These are phyloP conservation scores for Paraphoma chrysanthemicola DNA, from an alignment of 2,329 filamentous ascomycete species.

Conservation along the genomic window DNA sequence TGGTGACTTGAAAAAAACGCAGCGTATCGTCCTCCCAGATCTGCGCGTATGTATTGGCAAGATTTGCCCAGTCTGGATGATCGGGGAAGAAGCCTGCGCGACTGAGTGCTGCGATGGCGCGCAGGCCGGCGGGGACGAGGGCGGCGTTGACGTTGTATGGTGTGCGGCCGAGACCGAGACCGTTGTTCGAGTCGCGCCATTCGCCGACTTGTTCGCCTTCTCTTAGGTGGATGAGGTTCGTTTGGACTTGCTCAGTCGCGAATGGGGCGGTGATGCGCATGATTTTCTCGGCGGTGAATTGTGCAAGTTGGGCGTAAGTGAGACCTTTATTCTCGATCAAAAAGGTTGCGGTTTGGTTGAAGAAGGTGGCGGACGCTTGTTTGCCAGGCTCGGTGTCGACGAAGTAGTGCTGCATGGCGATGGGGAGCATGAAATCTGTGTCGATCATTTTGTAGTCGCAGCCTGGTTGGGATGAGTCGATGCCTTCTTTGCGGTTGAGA, in stretches of 20 bases:
- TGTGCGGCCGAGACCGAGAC: conserved; percentile 68
- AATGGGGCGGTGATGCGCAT: conserved; percentile 64
- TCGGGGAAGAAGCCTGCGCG: conserved; percentile 59
- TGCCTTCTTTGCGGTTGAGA: conserved; percentile 61
- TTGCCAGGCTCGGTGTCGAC: conserved; percentile 54
- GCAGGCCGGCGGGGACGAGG: conserved; percentile 66
- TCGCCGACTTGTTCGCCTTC: conserved; percentile 63
- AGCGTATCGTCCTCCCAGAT: conserved; percentile 69
- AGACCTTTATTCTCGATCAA: conserved; percentile 60
- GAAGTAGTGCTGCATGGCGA: conserved; percentile 67
- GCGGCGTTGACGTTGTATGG: conserved; percentile 72
- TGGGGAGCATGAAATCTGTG: conserved; percentile 66
- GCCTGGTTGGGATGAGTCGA: conserved; percentile 59
- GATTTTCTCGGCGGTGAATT: conserved; percentile 64
- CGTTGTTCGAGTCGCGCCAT: conserved; percentile 68
- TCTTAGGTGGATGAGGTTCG: conserved; percentile 67
- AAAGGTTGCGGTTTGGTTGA: conserved; percentile 56
- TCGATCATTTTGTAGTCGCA: conserved; percentile 70
- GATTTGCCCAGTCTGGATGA: conserved; percentile 55
- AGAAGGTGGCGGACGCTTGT: conserved; percentile 45
- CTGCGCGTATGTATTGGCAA: conserved; percentile 59
- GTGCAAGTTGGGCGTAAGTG: conserved; percentile 61
- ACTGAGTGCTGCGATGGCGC: conserved; percentile 63
- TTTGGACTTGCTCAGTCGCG: conserved; percentile 56
- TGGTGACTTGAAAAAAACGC: conserved; percentile 60